A percentile compares a stretch with the other conserved stretches of the same genome.
Conservation (phyloP, 106 monocot genomes). For the Platanthera guangdongensis region DNA sequence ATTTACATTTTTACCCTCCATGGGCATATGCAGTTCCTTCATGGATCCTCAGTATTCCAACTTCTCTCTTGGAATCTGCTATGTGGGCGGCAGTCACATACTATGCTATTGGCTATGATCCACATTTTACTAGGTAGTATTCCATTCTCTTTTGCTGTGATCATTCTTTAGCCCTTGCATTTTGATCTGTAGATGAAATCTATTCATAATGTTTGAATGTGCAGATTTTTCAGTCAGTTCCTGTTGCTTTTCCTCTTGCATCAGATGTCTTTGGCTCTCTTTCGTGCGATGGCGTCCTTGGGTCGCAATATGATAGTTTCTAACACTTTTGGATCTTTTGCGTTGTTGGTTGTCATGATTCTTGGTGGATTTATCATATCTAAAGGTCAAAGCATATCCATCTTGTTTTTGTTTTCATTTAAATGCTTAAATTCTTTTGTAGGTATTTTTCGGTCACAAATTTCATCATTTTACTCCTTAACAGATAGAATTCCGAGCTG, state of each 20-base stretch:
- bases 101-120: slow-evolving; percentile 94
- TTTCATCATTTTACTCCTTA: not conserved
- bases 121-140: slow-evolving; percentile 77
- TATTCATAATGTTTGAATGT: slow-evolving; percentile 11
- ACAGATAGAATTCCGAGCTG: slow-evolving; percentile 91
- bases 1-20: slow-evolving; percentile 88
- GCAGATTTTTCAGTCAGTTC: slow-evolving; percentile 80
- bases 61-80: slow-evolving; percentile 76
- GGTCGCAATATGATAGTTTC: slow-evolving; percentile 98
- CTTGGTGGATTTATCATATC: slow-evolving; percentile 97
- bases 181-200: slow-evolving; percentile 1
- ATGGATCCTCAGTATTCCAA: slow-evolving; percentile 92
- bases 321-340: slow-evolving; percentile 98
- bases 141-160: not conserved
- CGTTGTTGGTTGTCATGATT: slow-evolving; percentile 93
- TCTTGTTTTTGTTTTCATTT: not conserved
- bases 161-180: not conserved
- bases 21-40: slow-evolving; percentile 92
- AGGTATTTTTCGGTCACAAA: not conserved
- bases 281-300: slow-evolving; percentile 84
- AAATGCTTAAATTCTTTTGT: not conserved
- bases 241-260: slow-evolving; percentile 85
- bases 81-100: slow-evolving; percentile 93
- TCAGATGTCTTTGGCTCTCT: slow-evolving; percentile 94
- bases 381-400: slow-evolving; percentile 41